Percentiles rank a stretch among this genome's conserved stretches.
phyloP scores from a whole-genome alignment of 352 stramenopile species.

The Phytophthora pini region DNA sequence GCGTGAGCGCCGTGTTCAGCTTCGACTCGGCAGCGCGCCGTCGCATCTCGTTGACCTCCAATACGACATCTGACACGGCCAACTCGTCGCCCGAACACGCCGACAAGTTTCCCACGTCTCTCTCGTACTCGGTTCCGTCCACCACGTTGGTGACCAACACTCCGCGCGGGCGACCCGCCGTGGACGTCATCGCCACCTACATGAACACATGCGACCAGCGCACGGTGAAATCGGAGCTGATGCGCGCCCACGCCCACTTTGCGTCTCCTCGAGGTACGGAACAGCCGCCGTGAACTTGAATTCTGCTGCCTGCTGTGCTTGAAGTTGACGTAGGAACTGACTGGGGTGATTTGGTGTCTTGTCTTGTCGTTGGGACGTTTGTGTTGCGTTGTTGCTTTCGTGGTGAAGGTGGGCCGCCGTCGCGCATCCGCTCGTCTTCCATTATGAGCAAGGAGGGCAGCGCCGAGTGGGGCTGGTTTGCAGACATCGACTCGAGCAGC shows the following conservation, averaged over 20 bases:
- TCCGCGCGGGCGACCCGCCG: constrained; percentile 67
- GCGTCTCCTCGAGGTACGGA: constrained; percentile 69
- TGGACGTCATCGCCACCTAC: constrained; percentile 90
- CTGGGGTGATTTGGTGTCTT: constrained; percentile 36
- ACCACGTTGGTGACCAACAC: constrained; percentile 65
- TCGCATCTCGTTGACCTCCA: constrained; percentile 54
- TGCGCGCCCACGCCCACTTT: constrained; percentile 79
- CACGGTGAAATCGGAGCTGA: constrained; percentile 77
- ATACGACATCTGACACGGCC: constrained; percentile 48
- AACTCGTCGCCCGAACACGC: constrained; percentile 42
- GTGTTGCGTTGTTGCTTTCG: constrained; percentile 34
- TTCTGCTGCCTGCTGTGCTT: constrained; percentile 32
- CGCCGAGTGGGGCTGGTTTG: constrained; percentile 89
- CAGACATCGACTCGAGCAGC: constrained; percentile 87
- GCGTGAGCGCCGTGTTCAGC: constrained; percentile 59
- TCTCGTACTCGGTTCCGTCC: constrained; percentile 80
- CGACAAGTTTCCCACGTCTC: constrained; percentile 53
- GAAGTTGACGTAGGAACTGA: constrained; percentile 37
- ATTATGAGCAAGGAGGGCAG: constrained; percentile 81
- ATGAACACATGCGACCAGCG: constrained; percentile 89
- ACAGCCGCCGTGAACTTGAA: constrained; percentile 15
- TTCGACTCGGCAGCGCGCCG: constrained; percentile 53
- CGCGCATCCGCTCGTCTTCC: constrained; percentile 68
- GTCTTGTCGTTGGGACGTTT: constrained; percentile 34
- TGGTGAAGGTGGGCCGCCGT: constrained; percentile 42